Percentiles rank a stretch among this genome's conserved stretches.
Evolutionary conservation across 2,329 filamentous ascomycete species (phyloP).

Genomic region (Monilinia fructicola): DNA sequence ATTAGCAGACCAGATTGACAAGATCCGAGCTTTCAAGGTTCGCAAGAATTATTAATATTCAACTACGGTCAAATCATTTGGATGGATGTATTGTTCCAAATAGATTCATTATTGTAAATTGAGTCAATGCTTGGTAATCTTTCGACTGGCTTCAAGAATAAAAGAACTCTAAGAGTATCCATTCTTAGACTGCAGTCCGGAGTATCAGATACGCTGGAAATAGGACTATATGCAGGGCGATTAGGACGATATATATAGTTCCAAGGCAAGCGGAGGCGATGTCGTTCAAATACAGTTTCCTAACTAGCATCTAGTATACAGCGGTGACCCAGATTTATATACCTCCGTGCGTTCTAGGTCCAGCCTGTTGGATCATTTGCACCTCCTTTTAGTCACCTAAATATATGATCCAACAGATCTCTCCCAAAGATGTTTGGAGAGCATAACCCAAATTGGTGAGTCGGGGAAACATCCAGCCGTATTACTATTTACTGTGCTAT

Average conservation of each 20-base stretch:
- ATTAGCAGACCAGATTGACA: background rate
- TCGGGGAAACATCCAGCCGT: slow-evolving; percentile 15
- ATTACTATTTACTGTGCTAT: background rate
- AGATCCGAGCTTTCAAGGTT: background rate
- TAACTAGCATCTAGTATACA: background rate
- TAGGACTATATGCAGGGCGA: background rate
- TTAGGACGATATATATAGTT: background rate
- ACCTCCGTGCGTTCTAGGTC: background rate
- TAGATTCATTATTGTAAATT: no score
- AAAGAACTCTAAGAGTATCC: background rate
- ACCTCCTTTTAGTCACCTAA: background rate
- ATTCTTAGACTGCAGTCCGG: background rate
- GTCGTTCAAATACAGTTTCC: background rate
- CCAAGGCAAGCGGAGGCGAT: background rate
- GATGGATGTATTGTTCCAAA: no score
- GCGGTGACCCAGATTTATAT: background rate
- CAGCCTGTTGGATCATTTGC: slow-evolving; percentile 1
- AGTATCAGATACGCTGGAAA: background rate
- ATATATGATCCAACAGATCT: background rate
- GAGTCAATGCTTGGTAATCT: background rate
- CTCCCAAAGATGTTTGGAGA: background rate
- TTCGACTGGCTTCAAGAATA: background rate
- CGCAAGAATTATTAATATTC: background rate
- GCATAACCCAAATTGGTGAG: background rate
- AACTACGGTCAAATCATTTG: background rate